A percentile compares a stretch with the other conserved stretches of the same genome.
Conservation (phyloP, 2,329 filamentous ascomycete species). For the Thelonectria olida region DNA sequence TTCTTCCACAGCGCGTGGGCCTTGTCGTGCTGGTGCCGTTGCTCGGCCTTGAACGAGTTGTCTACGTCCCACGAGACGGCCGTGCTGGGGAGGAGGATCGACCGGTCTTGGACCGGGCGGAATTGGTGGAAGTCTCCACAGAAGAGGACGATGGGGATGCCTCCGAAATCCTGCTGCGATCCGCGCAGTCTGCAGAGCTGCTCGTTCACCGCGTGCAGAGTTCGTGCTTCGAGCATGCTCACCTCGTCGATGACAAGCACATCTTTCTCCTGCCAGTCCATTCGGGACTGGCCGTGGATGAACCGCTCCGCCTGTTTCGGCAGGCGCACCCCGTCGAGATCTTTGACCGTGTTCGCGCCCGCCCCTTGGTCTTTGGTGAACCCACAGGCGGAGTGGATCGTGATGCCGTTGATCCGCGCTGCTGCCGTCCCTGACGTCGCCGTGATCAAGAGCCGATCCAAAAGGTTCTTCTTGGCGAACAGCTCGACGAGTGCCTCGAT, state of each 20-base stretch:
- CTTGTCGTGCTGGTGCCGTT: no score
- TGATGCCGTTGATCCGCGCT: constrained; percentile 21
- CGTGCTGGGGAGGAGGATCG: no score
- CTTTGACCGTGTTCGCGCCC: neutral
- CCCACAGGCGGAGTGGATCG: constrained; percentile 20
- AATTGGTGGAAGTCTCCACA: neutral
- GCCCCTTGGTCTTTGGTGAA: constrained; percentile 13
- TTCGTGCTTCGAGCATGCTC: neutral
- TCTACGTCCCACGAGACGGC: no score
- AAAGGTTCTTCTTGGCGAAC: neutral
- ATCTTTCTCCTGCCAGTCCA: neutral
- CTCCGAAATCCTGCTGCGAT: no score
- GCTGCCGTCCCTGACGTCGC: constrained; percentile 12
- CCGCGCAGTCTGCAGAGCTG: neutral
- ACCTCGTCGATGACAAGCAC: neutral
- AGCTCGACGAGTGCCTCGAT: neutral
- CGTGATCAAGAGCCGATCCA: neutral
- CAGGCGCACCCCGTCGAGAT: no score
- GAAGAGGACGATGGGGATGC: neutral
- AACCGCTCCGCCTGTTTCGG: no score
- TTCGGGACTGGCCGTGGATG: neutral
- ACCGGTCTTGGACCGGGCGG: neutral
- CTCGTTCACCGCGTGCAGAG: neutral
- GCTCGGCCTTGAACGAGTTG: no score
- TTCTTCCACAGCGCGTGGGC: no score